Conservation (phyloP, 192 early-diverging fungal genomes). For the Coemansia sp. region DNA sequence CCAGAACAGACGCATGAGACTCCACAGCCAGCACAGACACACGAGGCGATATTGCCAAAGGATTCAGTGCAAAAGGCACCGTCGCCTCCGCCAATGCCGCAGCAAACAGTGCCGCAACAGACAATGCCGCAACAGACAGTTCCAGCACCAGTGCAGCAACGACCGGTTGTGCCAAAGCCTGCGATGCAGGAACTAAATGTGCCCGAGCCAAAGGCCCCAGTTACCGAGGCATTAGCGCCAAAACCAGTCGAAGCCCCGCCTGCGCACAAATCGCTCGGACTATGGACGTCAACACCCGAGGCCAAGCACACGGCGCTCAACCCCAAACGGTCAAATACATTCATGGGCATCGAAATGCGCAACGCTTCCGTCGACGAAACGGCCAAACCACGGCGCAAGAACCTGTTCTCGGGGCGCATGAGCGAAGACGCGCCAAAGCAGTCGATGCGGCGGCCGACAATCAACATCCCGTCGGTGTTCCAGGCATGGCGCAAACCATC, state of each 20-base stretch:
- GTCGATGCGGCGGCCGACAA: slow-evolving; percentile 14
- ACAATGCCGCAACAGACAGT: background rate
- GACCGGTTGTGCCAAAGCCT: background rate
- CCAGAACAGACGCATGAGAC: background rate
- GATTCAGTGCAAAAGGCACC: background rate
- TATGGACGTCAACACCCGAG: slow-evolving; percentile 3
- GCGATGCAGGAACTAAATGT: background rate
- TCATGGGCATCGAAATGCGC: background rate
- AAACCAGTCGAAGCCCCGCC: background rate
- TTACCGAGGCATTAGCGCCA: background rate
- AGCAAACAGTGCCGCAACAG: background rate
- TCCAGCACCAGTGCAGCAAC: background rate
- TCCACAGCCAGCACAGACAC: background rate
- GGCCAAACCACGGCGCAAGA: slow-evolving; percentile 9
- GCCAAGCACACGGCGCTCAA: background rate
- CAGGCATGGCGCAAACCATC: slow-evolving; percentile 16
- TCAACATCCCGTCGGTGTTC: slow-evolving; percentile 14
- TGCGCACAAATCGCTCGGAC: slow-evolving; percentile 12
- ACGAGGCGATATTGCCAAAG: background rate
- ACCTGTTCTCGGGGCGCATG: background rate
- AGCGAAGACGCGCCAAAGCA: background rate
- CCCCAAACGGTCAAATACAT: slow-evolving; percentile 9
- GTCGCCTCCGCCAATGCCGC: slow-evolving; percentile 3
- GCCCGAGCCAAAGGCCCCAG: background rate
- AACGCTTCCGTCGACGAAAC: background rate